Base-by-base conservation (phyloP, 2,329 filamentous ascomycete genomes). In the Hypomyces rosellus region DNA sequence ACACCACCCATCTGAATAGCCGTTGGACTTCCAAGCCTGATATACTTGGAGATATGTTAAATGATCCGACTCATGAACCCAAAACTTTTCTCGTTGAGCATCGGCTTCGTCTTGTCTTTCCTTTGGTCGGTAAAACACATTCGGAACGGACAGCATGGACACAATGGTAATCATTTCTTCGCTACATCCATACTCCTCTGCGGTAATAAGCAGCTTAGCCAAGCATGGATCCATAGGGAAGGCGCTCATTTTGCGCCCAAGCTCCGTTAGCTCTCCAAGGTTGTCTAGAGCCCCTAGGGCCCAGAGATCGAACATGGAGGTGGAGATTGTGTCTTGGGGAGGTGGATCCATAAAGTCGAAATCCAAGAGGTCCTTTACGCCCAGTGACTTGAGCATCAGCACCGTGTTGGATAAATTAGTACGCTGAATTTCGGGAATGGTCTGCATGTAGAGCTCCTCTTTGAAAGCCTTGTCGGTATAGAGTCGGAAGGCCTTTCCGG, bases 271-370 rank as follows among this genome's bases (percentile, higher is more conserved):
- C 57, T 96, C 89, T 34, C 93, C 95, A 14, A 97, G 78, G 60
- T 99, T 96, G 65, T 96, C 89, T 12, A 99, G 72, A 0, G 93
- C 92, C 1, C 93, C 93, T 0, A 99, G 76, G 0, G 93, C 91
- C 93, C 93, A 99, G 1, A 99, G 81, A 61, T 99, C 93, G 69
- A 97, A 99, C 34, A 99, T 84, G 3, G 91, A 96, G 0, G 93
- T 99, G 1, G 89, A 92, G 57, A 99, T 97, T 1, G 91, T 96
- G 62, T 99, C 95, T 69, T 99, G 93, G 0, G 93, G 93, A 6
- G 93, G 93, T 2, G 93, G 93, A 59, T 99, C 93, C 92, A 99
- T 97, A 61, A 99, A 99, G 66, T 97, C 90, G 63, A 99, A 99
- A 66, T 99, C 92, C 1, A 99, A 72, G 9, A 99, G 75, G 59